phyloP scores from a whole-genome alignment of 176 grass and related monocot species.

The Eleusine coracana region DNA sequence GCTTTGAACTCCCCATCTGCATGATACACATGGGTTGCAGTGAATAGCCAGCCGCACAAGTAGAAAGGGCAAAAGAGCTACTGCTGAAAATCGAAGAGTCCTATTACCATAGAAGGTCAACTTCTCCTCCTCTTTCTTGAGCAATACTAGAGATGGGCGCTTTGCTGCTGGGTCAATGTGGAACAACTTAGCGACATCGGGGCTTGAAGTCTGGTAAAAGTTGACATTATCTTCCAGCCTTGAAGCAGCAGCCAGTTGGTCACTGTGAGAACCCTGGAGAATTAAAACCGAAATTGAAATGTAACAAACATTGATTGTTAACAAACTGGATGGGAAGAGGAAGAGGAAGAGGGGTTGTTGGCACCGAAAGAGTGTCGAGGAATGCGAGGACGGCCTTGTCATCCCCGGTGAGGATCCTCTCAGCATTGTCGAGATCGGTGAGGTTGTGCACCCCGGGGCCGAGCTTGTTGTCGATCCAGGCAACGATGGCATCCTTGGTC shows the following conservation, averaged over 20 bases:
- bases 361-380: slow-evolving; percentile 73
- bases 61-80: neutral
- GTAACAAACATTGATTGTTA: neutral
- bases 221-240: slow-evolving; percentile 80
- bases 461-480: slow-evolving; percentile 95
- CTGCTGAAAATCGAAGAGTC: slow-evolving; percentile 40
- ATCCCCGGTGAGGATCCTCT: slow-evolving; percentile 66
- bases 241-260: slow-evolving; percentile 84
- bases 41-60: neutral
- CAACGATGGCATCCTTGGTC: slow-evolving; percentile 74
- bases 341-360: neutral
- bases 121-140: slow-evolving; percentile 95
- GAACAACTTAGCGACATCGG: slow-evolving; percentile 85
- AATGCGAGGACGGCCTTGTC: slow-evolving; percentile 65
- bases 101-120: slow-evolving; percentile 75
- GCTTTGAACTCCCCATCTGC: slow-evolving; percentile 81
- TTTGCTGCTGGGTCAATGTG: slow-evolving; percentile 72
- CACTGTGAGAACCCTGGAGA: slow-evolving; percentile 62
- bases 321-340: neutral
- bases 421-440: slow-evolving; percentile 62
- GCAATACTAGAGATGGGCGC: slow-evolving; percentile 64
- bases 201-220: slow-evolving; percentile 81
- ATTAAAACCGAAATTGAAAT: neutral
- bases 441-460: slow-evolving; percentile 77
- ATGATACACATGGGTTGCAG: slow-evolving; percentile 4